These are phyloP conservation scores for Aspergillus fumigatiaffinis DNA, from an alignment of 2,329 filamentous ascomycete genomes.

Conservation along the genomic window DNA sequence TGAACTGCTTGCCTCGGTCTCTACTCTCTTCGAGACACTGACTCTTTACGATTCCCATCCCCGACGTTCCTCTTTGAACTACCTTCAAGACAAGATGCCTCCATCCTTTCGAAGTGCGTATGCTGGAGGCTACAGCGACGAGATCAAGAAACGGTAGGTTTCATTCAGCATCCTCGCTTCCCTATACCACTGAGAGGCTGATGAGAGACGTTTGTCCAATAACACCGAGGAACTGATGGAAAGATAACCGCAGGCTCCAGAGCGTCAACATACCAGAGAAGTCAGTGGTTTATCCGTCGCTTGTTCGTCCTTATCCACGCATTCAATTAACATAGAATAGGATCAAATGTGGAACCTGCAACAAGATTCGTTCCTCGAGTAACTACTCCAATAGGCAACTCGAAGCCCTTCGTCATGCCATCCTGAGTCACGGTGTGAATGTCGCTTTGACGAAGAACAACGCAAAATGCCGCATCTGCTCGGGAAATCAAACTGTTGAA, in stretches of 20 bases:
- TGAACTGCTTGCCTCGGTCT: background rate
- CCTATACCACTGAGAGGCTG: too few relatives aligned
- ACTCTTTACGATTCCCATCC: background rate
- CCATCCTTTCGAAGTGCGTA: constrained; percentile 16
- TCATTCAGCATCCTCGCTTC: background rate
- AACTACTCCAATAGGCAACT: constrained; percentile 49
- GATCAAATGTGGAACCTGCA: constrained; percentile 47
- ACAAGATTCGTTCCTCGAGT: constrained; percentile 33
- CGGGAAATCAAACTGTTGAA: constrained; percentile 42
- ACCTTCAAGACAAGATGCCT: constrained; percentile 8
- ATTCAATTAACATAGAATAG: constrained; percentile 23
- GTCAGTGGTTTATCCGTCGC: constrained; percentile 17
- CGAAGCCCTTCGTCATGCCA: constrained; percentile 27
- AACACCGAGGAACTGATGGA: background rate
- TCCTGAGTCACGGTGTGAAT: constrained; percentile 12
- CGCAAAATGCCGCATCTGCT: constrained; percentile 45
- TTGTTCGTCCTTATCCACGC: background rate
- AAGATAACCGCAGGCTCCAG: constrained; percentile 19
- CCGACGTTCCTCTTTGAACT: background rate
- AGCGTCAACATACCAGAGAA: constrained; percentile 28
- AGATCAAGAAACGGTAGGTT: constrained; percentile 20
- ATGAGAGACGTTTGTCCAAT: too few relatives aligned
- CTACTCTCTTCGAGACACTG: background rate
- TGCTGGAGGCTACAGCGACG: constrained; percentile 22
- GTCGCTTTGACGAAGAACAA: constrained; percentile 13